Evolutionary conservation across 352 stramenopile species (phyloP).

Genomic region (Globisporangium echinulatum): DNA sequence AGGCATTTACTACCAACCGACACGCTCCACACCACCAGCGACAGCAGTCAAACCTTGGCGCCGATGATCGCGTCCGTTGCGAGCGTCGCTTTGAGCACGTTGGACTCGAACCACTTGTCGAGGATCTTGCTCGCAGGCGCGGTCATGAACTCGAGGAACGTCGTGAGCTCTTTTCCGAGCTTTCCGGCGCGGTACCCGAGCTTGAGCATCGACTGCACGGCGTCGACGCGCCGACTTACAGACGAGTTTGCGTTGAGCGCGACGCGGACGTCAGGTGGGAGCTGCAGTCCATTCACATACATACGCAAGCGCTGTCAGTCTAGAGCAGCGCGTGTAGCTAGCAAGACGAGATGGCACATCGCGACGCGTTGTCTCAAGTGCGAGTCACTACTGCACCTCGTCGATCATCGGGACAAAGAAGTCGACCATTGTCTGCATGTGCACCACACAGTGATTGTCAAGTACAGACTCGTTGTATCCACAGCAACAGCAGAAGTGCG

Average conservation of each 20-base stretch:
- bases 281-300: slow-evolving; percentile 17
- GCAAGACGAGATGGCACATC: no score
- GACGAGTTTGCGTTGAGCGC: slow-evolving; percentile 43
- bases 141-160: slow-evolving; percentile 87
- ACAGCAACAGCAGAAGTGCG: neutral
- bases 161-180: slow-evolving; percentile 66
- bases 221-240: slow-evolving; percentile 53
- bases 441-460: no score
- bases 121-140: slow-evolving; percentile 82
- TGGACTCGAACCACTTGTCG: slow-evolving; percentile 88
- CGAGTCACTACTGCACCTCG: slow-evolving; percentile 26
- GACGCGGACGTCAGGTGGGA: slow-evolving; percentile 66
- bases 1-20: neutral
- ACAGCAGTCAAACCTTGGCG: slow-evolving; percentile 42
- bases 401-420: slow-evolving; percentile 82
- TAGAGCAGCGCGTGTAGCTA: no score
- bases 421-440: slow-evolving; percentile 55
- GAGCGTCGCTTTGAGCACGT: slow-evolving; percentile 87
- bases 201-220: slow-evolving; percentile 55
- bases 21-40: neutral
- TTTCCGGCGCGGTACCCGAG: slow-evolving; percentile 60
- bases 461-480: no score
- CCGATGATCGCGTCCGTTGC: slow-evolving; percentile 91
- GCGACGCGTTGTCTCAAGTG: no score
- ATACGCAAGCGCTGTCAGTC: no score